Conservation (phyloP, 1,284 basidiomycete species). For the Sporisorium exsertum region DNA sequence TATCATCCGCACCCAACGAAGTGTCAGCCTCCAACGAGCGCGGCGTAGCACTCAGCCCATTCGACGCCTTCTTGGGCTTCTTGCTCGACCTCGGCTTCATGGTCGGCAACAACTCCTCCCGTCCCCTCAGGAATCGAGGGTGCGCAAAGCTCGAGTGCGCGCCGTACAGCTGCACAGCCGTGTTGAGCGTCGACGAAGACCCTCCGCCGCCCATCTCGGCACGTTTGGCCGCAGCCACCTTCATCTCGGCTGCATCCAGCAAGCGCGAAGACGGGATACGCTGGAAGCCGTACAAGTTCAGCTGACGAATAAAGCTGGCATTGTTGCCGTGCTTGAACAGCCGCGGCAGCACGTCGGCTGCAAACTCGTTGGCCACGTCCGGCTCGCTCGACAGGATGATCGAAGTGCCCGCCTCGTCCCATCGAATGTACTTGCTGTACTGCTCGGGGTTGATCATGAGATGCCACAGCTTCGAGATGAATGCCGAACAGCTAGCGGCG, state of each 20-base stretch:
- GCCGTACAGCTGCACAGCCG: constrained; percentile 66
- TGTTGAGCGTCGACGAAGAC: constrained; percentile 51
- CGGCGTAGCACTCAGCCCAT: constrained; percentile 6
- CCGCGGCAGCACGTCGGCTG: constrained; percentile 62
- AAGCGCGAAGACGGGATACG: constrained; percentile 65
- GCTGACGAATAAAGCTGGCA: constrained; percentile 67
- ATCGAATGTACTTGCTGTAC: constrained; percentile 64
- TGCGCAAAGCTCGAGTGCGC: constrained; percentile 67
- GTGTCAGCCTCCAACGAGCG: constrained; percentile 35
- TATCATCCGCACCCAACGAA: constrained; percentile 42
- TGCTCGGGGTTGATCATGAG: constrained; percentile 66
- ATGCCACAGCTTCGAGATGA: constrained; percentile 69
- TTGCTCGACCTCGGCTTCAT: constrained; percentile 68
- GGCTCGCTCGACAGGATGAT: constrained; percentile 67
- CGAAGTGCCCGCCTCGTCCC: constrained; percentile 64
- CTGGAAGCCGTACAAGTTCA: constrained; percentile 69
- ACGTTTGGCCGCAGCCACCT: constrained; percentile 49
- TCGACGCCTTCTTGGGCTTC: constrained; percentile 62
- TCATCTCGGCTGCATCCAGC: constrained; percentile 61
- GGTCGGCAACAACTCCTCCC: constrained; percentile 62
- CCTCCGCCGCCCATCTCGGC: constrained; percentile 30
- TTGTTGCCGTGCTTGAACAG: constrained; percentile 69
- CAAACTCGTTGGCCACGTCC: constrained; percentile 66
- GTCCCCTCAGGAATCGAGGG: constrained; percentile 63
- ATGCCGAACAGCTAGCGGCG: constrained; percentile 68